phyloP scores from a whole-genome alignment of 139 green algal genomes.

The Closterium sp. region DNA sequence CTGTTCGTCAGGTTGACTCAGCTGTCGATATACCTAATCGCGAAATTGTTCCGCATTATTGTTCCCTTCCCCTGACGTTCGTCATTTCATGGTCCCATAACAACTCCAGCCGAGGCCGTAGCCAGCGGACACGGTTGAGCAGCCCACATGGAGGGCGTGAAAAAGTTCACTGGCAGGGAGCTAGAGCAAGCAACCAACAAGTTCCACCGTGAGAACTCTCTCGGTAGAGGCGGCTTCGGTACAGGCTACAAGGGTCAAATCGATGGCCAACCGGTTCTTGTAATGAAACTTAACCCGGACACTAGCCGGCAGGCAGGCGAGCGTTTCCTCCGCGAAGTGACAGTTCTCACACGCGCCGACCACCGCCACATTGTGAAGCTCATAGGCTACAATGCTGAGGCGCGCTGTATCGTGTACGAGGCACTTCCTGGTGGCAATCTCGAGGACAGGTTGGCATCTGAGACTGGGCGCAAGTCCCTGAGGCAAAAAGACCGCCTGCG shows the following conservation, averaged over 20 bases:
- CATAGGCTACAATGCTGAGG: background rate
- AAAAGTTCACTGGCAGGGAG: background rate
- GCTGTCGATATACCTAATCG: too few relatives aligned
- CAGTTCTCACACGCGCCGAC: background rate
- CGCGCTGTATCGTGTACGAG: constrained; percentile 14
- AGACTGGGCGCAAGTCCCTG: background rate
- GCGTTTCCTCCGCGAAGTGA: constrained; percentile 6
- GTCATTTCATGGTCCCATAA: too few relatives aligned
- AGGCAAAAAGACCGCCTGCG: background rate
- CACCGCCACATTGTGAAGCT: background rate
- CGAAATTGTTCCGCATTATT: too few relatives aligned
- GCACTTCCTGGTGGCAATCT: background rate
- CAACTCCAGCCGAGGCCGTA: background rate
- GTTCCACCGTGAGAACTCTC: constrained; percentile 4
- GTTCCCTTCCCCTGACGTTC: too few relatives aligned
- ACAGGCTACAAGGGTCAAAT: constrained; percentile 1
- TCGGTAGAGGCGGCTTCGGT: constrained; percentile 8
- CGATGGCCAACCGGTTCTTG: background rate
- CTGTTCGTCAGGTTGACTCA: too few relatives aligned
- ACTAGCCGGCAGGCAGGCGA: constrained; percentile 8
- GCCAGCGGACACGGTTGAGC: background rate
- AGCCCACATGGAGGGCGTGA: background rate
- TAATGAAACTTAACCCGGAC: constrained; percentile 7
- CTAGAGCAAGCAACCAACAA: constrained; percentile 13
- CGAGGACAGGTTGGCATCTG: background rate